These are phyloP conservation scores for Candida patagonica DNA, from an alignment of 805 yeast species.

Conservation along the genomic window DNA sequence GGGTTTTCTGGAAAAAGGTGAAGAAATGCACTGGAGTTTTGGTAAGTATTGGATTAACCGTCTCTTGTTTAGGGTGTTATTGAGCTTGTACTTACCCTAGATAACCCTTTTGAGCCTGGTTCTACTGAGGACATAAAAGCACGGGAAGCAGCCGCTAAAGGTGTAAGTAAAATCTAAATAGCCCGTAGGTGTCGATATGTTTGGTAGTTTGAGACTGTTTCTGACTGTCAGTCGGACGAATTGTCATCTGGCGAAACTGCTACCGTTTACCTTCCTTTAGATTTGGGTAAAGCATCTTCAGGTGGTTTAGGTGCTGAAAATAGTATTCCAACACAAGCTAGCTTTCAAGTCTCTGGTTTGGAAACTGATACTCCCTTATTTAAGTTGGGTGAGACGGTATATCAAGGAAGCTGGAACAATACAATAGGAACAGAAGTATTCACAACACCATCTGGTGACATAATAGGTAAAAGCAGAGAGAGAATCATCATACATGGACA, in stretches of 20 bases:
- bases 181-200: no score
- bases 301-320: not conserved
- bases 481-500: conserved; percentile 18
- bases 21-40: conserved; percentile 93
- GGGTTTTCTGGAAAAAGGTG: conserved; percentile 63
- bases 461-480: conserved; percentile 20
- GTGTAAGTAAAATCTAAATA: conserved; percentile 4
- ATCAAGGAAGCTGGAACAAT: conserved; percentile 67
- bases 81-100: conserved; percentile 8
- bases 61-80: not conserved
- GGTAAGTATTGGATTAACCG: conserved; percentile 27
- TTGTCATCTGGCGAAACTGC: conserved; percentile 8
- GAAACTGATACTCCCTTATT: conserved; percentile 47
- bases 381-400: conserved; percentile 49
- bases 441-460: conserved; percentile 23
- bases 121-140: conserved; percentile 66
- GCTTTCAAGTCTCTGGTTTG: conserved; percentile 48
- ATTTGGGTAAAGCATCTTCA: conserved; percentile 26
- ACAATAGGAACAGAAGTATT: conserved; percentile 69
- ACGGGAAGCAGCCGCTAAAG: conserved; percentile 14
- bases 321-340: conserved; percentile 30
- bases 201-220: not conserved
- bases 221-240: conserved; percentile 2
- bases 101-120: conserved; percentile 69
- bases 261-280: conserved; percentile 47